Evolutionary conservation across 345 rosid genomes (phyloP).

Genomic region (Eucalyptus curtisii): DNA sequence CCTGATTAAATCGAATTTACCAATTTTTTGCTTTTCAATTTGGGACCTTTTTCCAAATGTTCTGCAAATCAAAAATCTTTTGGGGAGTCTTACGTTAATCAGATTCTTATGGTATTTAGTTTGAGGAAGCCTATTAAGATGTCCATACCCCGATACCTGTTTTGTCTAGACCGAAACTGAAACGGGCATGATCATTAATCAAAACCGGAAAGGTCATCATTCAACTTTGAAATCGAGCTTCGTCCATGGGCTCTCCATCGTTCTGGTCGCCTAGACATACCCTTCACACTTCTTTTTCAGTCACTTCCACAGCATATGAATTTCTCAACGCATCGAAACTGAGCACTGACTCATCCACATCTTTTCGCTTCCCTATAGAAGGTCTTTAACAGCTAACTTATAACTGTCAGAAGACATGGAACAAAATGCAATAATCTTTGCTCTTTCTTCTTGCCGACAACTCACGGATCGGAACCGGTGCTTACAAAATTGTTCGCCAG

Average conservation of each 20-base stretch:
- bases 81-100: neutral
- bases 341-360: neutral
- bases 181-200: neutral
- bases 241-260: neutral
- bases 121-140: neutral
- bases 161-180: neutral
- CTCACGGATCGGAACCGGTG: neutral
- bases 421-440: neutral
- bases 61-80: neutral
- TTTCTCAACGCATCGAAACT: neutral
- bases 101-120: neutral
- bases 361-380: neutral
- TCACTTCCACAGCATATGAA: neutral
- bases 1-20: accelerated
- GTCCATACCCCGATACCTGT: neutral
- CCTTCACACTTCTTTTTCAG: neutral
- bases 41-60: neutral
- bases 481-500: neutral
- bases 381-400: neutral
- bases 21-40: neutral
- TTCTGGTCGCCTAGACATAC: neutral
- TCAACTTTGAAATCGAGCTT: neutral
- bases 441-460: neutral
- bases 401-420: neutral
- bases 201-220: neutral